Base-by-base conservation (phyloP, 1,284 basidiomycete genomes). In the Malassezia yamatoensis region DNA sequence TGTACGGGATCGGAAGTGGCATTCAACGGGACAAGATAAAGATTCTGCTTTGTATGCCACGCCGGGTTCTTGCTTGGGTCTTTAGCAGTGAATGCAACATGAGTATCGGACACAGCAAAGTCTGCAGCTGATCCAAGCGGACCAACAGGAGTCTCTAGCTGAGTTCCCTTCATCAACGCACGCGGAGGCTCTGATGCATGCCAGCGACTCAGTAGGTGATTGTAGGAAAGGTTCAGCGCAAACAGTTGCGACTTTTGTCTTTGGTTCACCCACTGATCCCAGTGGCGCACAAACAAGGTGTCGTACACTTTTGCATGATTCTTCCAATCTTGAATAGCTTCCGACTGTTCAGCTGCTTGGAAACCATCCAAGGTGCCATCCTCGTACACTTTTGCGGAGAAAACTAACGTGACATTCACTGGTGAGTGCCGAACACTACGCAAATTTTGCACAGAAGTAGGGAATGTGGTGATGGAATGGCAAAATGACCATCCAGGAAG, bases 11-110 rank as follows among this genome's bases (percentile, higher is more conserved):
- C 29, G 2, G n/a, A 35, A 13, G 46, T 47, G 35, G 53, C 54
- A 18, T 54, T 35, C 20, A 68, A 48, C 4, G 58, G 54, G 6
- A 59, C 63, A 18, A 57, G 5, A 40, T 60, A 67, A 12, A 66
- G 41, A 45, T 66, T 47, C 24, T 60, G 56, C 35, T 58, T 56
- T 21, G 68, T 70, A 47, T 67, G 63, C 66, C 66, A 68, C 4
- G 65, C 61, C 3, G 38, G 15, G 8, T 52, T 50, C 42, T 60
- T 37, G 16, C 51, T 48, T 12, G 64, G 64, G 50, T 69, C 65
- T 46, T 63, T 66, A 16, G 65, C 53, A 21, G 62, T 65, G 16
- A 61, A 67, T 4, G 60, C 61, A 38, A 62, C 62, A 29, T 45
- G 59, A 21, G 49, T 41, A 3, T 36, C 41, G 24, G 48, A 51